Conservation (phyloP, 345 rosid species). For the Schrenkiella parvula region DNA sequence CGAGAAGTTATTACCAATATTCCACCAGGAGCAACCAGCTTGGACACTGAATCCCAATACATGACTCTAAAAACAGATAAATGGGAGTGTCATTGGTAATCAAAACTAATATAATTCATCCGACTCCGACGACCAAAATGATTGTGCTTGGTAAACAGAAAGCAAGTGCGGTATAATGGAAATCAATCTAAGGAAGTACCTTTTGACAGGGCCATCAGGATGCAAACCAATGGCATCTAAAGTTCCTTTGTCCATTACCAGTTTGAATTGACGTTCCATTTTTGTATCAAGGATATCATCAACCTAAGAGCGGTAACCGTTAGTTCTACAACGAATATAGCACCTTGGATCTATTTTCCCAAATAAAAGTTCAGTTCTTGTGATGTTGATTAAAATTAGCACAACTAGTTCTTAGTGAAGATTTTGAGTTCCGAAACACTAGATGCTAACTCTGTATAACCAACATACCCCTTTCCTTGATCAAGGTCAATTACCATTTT, state of each 20-base stretch:
- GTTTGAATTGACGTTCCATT: constrained; percentile 61
- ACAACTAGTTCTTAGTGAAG: constrained; percentile 6
- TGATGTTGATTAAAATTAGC: not conserved
- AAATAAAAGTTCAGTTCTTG: not conserved
- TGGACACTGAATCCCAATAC: constrained; percentile 93
- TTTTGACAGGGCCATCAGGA: constrained; percentile 86
- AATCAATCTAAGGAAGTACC: constrained; percentile 39
- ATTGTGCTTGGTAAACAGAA: not conserved
- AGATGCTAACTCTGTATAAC: not conserved
- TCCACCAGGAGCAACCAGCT: constrained; percentile 79
- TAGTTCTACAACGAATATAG: constrained; percentile 5
- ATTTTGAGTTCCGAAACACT: not conserved
- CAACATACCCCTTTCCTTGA: not conserved
- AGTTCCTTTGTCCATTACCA: constrained; percentile 97
- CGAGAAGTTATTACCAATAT: constrained; percentile 51
- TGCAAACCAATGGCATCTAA: constrained; percentile 97
- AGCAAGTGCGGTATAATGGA: not conserved
- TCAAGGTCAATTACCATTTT: not conserved
- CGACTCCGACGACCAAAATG: not conserved
- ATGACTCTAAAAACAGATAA: constrained; percentile 51
- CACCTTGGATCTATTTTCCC: not conserved
- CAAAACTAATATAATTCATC: not conserved
- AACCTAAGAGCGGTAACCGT: constrained; percentile 40
- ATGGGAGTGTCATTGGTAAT: not conserved
- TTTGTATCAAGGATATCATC: constrained; percentile 90